These are phyloP conservation scores for Plectranthus barbatus DNA, from an alignment of 257 asterid species.

Conservation along the genomic window DNA sequence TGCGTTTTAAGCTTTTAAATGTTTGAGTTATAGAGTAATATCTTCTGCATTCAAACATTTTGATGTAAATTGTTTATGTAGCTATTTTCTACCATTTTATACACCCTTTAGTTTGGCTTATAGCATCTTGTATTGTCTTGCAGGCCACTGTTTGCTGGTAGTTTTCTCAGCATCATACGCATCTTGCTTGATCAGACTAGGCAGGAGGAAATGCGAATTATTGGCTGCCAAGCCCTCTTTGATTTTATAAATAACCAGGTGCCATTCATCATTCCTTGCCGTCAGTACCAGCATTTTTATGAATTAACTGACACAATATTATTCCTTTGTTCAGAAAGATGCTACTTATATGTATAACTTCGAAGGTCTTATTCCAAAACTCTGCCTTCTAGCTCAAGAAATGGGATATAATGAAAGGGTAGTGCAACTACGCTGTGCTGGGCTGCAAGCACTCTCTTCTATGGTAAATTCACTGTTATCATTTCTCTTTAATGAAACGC, in stretches of 20 bases:
- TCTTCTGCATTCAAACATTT: background rate
- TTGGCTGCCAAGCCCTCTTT: slow-evolving; percentile 63
- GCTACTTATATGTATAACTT: slow-evolving; percentile 61
- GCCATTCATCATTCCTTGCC: slow-evolving; percentile 6
- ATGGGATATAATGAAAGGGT: slow-evolving; percentile 51
- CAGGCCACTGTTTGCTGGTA: slow-evolving; percentile 81
- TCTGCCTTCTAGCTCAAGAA: slow-evolving; percentile 65
- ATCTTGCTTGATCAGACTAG: slow-evolving; percentile 57
- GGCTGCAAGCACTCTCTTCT: slow-evolving; percentile 66
- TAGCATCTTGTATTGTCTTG: slow-evolving; percentile 5
- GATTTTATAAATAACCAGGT: slow-evolving; percentile 76
- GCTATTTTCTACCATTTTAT: background rate
- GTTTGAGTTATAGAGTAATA: background rate
- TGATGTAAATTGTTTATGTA: background rate
- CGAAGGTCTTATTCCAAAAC: slow-evolving; percentile 66
- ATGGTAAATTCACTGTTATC: slow-evolving; percentile 30
- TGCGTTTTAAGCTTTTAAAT: background rate
- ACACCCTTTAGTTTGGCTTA: slow-evolving; percentile 16
- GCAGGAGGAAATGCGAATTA: slow-evolving; percentile 52
- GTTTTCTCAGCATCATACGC: slow-evolving; percentile 54
- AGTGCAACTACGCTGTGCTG: slow-evolving; percentile 50
- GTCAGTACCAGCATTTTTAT: slow-evolving; percentile 2
- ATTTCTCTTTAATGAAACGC: background rate
- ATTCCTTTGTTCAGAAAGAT: slow-evolving; percentile 41
- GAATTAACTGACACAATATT: slow-evolving; percentile 18